phyloP scores from a whole-genome alignment of 2,329 filamentous ascomycete genomes.

The Ploettnerulaceae sp. region DNA sequence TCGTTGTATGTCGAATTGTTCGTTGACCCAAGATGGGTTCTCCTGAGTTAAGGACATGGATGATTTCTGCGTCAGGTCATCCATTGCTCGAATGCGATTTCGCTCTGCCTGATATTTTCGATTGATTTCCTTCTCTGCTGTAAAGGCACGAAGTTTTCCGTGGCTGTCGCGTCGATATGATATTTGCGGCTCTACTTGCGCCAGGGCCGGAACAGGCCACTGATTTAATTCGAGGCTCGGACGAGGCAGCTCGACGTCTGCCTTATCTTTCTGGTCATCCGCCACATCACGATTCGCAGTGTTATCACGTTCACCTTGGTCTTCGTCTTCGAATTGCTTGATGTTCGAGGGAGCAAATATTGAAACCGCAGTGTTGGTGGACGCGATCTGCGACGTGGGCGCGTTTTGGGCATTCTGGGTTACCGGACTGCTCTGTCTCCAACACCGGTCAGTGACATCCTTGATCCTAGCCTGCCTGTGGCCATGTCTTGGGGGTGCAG shows the following conservation, averaged over 20 bases:
- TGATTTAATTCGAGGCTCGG: background rate
- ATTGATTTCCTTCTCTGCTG: background rate
- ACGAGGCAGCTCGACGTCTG: too few relatives aligned
- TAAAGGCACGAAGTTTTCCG: slow-evolving; percentile 8
- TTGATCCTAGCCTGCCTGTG: slow-evolving; percentile 2
- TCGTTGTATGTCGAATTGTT: slow-evolving; percentile 18
- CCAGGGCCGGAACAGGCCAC: background rate
- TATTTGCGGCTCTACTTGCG: background rate
- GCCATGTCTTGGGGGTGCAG: too few relatives aligned
- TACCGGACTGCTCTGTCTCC: slow-evolving; percentile 6
- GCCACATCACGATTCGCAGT: background rate
- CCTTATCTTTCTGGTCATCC: too few relatives aligned
- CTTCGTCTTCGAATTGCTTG: background rate
- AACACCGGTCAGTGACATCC: slow-evolving; percentile 8
- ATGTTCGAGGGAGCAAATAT: background rate
- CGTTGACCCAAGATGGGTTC: slow-evolving; percentile 28
- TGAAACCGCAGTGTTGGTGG: slow-evolving; percentile 2
- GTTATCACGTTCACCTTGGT: background rate
- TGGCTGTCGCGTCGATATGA: slow-evolving; percentile 4
- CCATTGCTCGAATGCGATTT: slow-evolving; percentile 6
- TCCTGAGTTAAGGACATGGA: slow-evolving; percentile 30
- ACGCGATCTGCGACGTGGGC: slow-evolving; percentile 7
- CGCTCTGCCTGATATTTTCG: background rate
- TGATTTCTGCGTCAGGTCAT: slow-evolving; percentile 25
- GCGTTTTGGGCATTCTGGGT: background rate